Conservation (phyloP, 2,329 filamentous ascomycete genomes). For the Fusarium siculi region DNA sequence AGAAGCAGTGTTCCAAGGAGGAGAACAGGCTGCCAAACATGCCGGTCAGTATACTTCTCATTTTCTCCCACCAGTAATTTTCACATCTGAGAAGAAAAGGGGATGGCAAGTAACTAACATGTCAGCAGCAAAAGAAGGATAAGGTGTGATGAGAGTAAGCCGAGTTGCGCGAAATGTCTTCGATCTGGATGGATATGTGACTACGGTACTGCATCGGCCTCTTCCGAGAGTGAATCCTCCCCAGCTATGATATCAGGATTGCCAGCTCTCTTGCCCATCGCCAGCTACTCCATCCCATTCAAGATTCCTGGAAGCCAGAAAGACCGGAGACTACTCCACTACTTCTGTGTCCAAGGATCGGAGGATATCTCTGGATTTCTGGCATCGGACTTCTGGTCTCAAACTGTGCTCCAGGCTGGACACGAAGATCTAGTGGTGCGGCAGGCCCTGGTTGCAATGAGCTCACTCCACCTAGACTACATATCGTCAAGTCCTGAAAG, state of each 20-base stretch:
- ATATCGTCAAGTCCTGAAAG: neutral
- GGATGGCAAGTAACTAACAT: neutral
- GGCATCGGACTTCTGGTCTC: conserved; percentile 7
- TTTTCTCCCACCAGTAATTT: too few species aligned
- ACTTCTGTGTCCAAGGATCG: conserved; percentile 14
- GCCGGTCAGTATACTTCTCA: neutral
- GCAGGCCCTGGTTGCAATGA: conserved; percentile 15
- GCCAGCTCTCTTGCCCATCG: neutral
- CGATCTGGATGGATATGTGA: conserved; percentile 13
- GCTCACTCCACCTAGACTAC: conserved; percentile 13
- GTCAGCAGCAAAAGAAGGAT: conserved; percentile 3
- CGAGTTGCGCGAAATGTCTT: neutral
- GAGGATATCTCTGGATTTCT: conserved; percentile 12
- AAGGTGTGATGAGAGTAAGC: conserved; percentile 8
- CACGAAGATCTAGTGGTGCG: conserved; percentile 5
- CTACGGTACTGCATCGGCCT: neutral
- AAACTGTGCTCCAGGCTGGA: neutral
- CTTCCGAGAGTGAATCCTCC: accelerated
- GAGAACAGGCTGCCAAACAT: conserved; percentile 13
- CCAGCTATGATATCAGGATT: accelerated
- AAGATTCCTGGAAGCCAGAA: conserved; percentile 8
- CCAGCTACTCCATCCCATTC: conserved; percentile 8
- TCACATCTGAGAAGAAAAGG: too few species aligned
- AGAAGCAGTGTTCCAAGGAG: conserved; percentile 4
- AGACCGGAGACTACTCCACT: conserved; percentile 9